Evolutionary conservation across 1,284 basidiomycete species (phyloP), one percentile per base, ranked within the genome.

Genomic region (Wolfiporia cocos): DNA sequence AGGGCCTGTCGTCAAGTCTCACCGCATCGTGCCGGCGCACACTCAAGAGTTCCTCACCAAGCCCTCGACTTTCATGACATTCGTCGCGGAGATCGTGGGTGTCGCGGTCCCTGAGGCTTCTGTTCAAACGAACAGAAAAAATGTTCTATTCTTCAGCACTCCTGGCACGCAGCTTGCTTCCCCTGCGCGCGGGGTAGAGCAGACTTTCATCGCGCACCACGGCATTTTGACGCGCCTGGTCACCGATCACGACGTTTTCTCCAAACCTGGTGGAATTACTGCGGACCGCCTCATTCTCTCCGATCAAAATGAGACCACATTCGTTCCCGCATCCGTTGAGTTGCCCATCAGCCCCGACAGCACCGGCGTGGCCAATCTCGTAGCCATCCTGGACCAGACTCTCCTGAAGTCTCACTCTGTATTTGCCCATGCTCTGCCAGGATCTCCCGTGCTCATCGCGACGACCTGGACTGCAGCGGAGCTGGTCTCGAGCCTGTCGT

Each of bases 381-480:
- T 82, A 34, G 81, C 73, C n/a, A 62, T 88, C n/a, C 63, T 86
- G 17, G 87, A 90, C 44, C 72, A 77, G 30, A 65, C 56, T 21
- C 64, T 90, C 15, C 66, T 90, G 41, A 85, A 78, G 53, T 74
- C 82, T 0, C 86, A 90, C 51, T 69, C 72, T 3, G 45, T 87
- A 17, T 53, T 87, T 30, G 64, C 73, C 18, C 70, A 78, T 44
- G 79, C 80, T 5, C 79, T 76, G 47, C 60, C 65, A 3, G 70
- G 69, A 4, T 76, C 83, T 0, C 61, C 72, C 0, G 67, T 88
- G 6, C 73, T 90, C 34, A 53, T 88, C 20, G 62, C 70, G 36
- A 76, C 84, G 1, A 61, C 75, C 6, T 87, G 84, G 81, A 69
- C 77, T 0, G 51, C 67, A 15, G 68, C 70, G 6, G 87, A 90